phyloP scores from a whole-genome alignment of 495 filamentous ascomycete genomes.

The Penicillium bialowiezense region DNA sequence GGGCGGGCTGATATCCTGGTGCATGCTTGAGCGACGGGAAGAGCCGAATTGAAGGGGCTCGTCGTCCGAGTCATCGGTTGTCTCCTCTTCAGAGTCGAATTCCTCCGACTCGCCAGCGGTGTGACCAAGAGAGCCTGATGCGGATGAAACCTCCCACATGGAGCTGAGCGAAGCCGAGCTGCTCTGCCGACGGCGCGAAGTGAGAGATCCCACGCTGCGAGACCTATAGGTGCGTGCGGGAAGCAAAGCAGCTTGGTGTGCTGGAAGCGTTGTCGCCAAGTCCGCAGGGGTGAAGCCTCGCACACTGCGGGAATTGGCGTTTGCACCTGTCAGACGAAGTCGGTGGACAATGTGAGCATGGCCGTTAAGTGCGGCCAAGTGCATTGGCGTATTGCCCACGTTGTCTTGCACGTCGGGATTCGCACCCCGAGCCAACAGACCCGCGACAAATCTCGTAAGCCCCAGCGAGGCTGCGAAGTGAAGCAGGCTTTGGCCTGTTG shows the following conservation, averaged over 20 bases:
- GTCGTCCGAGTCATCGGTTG: constrained; percentile 39
- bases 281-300: constrained; percentile 72
- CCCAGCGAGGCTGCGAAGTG: constrained; percentile 78
- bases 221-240: constrained; percentile 53
- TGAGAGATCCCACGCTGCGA: constrained; percentile 55
- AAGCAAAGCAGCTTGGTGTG: constrained; percentile 53
- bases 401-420: constrained; percentile 72
- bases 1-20: constrained; percentile 32
- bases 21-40: constrained; percentile 43
- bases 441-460: constrained; percentile 73
- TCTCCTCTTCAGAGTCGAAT: constrained; percentile 33
- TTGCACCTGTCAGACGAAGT: constrained; percentile 69
- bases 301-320: constrained; percentile 65
- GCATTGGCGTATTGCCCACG: constrained; percentile 80
- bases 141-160: constrained; percentile 55
- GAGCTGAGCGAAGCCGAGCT: constrained; percentile 66
- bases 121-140: constrained; percentile 38
- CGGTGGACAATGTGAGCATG: constrained; percentile 72
- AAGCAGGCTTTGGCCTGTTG: constrained; percentile 75
- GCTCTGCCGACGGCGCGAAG: constrained; percentile 58
- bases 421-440: constrained; percentile 75
- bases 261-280: constrained; percentile 61
- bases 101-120: constrained; percentile 43
- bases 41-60: constrained; percentile 40
- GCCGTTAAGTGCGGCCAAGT: constrained; percentile 75